These are phyloP conservation scores for Trypanosoma grayi DNA, from an alignment of 208 protist species.

Conservation along the genomic window DNA sequence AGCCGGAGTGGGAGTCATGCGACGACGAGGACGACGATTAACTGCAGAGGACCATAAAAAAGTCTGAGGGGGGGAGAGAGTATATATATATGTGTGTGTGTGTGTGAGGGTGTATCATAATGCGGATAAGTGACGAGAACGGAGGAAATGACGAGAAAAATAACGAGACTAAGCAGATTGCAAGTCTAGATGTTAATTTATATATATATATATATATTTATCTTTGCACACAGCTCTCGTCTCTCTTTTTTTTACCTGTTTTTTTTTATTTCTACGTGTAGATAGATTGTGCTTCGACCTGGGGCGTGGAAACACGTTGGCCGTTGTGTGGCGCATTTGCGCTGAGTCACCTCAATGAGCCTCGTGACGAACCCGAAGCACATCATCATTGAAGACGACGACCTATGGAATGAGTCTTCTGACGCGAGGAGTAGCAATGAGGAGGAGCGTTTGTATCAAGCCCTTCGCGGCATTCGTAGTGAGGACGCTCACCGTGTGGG, in stretches of 20 bases:
- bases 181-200: background rate
- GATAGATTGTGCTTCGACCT: background rate
- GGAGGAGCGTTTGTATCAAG: conserved; percentile 27
- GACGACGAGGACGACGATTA: conserved; percentile 53
- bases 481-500: background rate
- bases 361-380: conserved; percentile 35
- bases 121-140: background rate
- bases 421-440: conserved; percentile 6
- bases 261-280: background rate
- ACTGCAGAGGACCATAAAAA: too few species aligned
- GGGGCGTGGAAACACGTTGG: background rate
- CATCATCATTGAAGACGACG: conserved; percentile 30
- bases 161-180: background rate
- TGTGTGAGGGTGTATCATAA: background rate
- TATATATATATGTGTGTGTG: background rate
- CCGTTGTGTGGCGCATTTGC: background rate
- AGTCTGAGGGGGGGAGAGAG: background rate
- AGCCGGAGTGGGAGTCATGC: conserved; percentile 73
- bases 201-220: conserved; percentile 9
- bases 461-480: background rate
- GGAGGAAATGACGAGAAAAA: background rate
- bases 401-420: conserved; percentile 7
- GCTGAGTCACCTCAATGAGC: conserved; percentile 36
- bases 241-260: conserved; percentile 6
- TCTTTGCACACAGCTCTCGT: background rate